Base-by-base conservation (phyloP, 768 basidiomycete species). In the Pulveroboletus sp. region DNA sequence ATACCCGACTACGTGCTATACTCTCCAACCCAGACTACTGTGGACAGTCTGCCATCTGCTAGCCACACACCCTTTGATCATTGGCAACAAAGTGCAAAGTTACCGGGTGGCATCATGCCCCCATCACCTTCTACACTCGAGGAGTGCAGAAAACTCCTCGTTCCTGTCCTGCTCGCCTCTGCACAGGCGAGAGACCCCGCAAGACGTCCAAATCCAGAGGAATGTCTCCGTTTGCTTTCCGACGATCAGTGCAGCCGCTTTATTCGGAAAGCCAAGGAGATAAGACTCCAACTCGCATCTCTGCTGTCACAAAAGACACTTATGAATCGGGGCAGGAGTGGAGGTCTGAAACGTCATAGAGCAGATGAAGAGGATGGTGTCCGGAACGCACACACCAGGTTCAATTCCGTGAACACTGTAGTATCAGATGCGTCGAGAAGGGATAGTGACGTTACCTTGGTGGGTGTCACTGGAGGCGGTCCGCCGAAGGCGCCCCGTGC, bases 401-500 rank as follows among this genome's bases (percentile, higher is more conserved):
- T 51, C 46, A 21, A 31, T 47, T 61, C 58, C 13, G 39, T 40
- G 38, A 50, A 45, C 51, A 38, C 40, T 8, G 44, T 43, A 32
- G 37, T 40, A 20, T 52, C 61, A 29, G 60, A 58, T 4, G 38
- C 24, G 25, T 52, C 57, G 44, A 43, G 60, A 43, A 53, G 39
- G 38, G 66, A 68, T 40, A 58, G 62, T 43, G 66, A 66, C 33
- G 44, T 49, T 45, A 60, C 64, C 1, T 43, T 62, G 32, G 55
- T 60, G 41, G 65, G 64, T 40, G 43, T 40, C 29, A 17, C 49
- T 2, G 43, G 39, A 14, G 32, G 33, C 12, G 50, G 20, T 52
- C 51, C 53, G 21, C 61, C 61, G 14, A 64, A 36, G 27, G 55
- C 55, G 35, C 62, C 62, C 19, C 59, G 55, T 40, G 53, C 53